Conservation (phyloP, 108 stramenopile genomes). For the Cyclotella sp. region DNA sequence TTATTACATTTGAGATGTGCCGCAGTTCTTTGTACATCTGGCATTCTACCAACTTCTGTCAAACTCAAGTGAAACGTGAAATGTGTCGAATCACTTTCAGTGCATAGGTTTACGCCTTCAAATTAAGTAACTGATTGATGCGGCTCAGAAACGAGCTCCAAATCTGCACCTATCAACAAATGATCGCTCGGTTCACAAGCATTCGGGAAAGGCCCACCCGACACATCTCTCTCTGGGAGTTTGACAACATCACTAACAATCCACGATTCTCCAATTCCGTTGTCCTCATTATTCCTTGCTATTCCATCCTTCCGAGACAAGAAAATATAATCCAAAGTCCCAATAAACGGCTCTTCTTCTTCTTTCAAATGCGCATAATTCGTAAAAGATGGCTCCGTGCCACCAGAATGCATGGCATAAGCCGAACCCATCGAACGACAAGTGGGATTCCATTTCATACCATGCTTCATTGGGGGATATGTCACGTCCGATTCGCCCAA, state of each 20-base stretch:
- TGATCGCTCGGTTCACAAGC: conserved; percentile 84
- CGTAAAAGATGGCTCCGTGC: conserved; percentile 89
- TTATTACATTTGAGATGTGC: too few species aligned
- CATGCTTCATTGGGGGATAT: conserved; percentile 66
- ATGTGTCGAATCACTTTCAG: too few species aligned
- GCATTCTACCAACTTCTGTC: too few species aligned
- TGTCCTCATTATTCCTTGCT: not conserved
- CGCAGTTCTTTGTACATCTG: too few species aligned
- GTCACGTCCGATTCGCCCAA: conserved; percentile 59
- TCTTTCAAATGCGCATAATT: conserved; percentile 82
- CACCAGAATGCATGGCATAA: conserved; percentile 56
- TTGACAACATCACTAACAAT: conserved; percentile 54
- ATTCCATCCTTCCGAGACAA: conserved; percentile 55
- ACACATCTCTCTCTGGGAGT: conserved; percentile 55
- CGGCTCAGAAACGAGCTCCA: conserved; percentile 36
- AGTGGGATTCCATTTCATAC: conserved; percentile 66
- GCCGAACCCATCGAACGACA: conserved; percentile 69
- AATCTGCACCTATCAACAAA: conserved; percentile 76
- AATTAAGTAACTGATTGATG: too few species aligned
- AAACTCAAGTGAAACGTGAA: too few species aligned
- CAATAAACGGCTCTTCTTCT: conserved; percentile 84
- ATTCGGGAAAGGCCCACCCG: conserved; percentile 79
- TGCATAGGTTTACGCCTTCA: too few species aligned
- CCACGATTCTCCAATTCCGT: conserved; percentile 47
- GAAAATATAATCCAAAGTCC: conserved; percentile 95